A percentile compares a stretch with the other conserved stretches of the same genome.
Conservation (phyloP, 73 alveolate species). For the Tetrahymena thermophila region DNA sequence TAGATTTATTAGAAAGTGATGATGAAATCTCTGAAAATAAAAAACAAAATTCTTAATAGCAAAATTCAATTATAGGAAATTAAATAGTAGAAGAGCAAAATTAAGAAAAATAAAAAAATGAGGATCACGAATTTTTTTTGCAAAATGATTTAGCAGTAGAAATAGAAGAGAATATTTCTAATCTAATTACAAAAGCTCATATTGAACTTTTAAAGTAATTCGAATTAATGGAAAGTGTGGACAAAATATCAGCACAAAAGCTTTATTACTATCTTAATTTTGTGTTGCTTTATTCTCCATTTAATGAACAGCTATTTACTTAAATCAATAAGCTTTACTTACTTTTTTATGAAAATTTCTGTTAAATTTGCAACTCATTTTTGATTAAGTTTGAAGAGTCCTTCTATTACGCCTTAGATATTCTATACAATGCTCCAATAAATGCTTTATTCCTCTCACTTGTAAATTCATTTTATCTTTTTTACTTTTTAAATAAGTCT, state of each 20-base stretch:
- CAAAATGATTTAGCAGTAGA: background rate
- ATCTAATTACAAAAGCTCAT: background rate
- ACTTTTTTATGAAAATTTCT: background rate
- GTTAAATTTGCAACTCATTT: background rate
- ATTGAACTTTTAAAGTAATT: background rate
- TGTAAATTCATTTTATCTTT: background rate
- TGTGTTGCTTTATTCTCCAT: background rate
- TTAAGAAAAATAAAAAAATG: background rate
- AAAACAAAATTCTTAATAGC: background rate
- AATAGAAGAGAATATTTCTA: background rate
- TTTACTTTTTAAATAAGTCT: no score
- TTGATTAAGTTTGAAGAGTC: background rate
- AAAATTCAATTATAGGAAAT: background rate
- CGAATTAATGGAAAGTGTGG: background rate
- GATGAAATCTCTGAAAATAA: background rate
- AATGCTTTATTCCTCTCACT: background rate
- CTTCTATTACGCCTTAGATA: background rate
- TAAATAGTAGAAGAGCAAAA: background rate
- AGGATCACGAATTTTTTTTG: background rate
- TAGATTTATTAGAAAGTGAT: background rate
- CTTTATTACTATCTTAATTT: background rate
- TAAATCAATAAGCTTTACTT: background rate
- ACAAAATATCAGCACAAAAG: background rate
- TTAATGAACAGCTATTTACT: background rate
- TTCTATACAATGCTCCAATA: background rate